These are phyloP conservation scores for Plasmodium chabaudi DNA, from an alignment of 169 alveolate species.

Conservation along the genomic window DNA sequence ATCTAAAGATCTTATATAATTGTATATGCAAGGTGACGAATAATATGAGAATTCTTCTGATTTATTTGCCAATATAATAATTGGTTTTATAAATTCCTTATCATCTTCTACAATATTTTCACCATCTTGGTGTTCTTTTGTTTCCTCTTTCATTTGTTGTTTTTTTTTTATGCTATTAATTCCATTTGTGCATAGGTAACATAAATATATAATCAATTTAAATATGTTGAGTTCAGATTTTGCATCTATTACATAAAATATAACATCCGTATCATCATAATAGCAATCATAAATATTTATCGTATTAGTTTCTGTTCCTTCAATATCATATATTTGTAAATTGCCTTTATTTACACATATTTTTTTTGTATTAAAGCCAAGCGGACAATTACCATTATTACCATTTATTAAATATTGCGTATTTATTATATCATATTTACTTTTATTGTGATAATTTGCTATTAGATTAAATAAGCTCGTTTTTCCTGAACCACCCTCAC, in stretches of 20 bases:
- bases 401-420: constrained; percentile 7
- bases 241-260: constrained; percentile 74
- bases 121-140: too few relatives aligned
- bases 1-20: constrained; percentile 57
- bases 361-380: constrained; percentile 72
- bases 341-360: constrained; percentile 38
- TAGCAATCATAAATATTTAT: constrained; percentile 64
- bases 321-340: constrained; percentile 62
- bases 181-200: constrained; percentile 17
- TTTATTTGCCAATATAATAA: constrained; percentile 56
- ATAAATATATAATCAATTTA: constrained; percentile 50
- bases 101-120: too few relatives aligned
- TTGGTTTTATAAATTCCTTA: constrained; percentile 39
- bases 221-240: constrained; percentile 52
- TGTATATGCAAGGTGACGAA: constrained; percentile 71
- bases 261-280: constrained; percentile 67
- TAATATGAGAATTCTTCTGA: constrained; percentile 54
- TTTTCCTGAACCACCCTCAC: constrained; percentile 68
- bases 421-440: constrained; percentile 59
- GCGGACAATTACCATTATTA: constrained; percentile 33
- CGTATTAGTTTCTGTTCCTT: constrained; percentile 60
- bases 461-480: constrained; percentile 68
- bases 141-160: constrained; percentile 1
- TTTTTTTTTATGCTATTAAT: background rate
- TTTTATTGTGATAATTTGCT: constrained; percentile 47